A percentile compares a stretch with the other conserved stretches of the same genome.
Evolutionary conservation across 352 stramenopile species (phyloP).

Genomic region (Pythium folliculosum): DNA sequence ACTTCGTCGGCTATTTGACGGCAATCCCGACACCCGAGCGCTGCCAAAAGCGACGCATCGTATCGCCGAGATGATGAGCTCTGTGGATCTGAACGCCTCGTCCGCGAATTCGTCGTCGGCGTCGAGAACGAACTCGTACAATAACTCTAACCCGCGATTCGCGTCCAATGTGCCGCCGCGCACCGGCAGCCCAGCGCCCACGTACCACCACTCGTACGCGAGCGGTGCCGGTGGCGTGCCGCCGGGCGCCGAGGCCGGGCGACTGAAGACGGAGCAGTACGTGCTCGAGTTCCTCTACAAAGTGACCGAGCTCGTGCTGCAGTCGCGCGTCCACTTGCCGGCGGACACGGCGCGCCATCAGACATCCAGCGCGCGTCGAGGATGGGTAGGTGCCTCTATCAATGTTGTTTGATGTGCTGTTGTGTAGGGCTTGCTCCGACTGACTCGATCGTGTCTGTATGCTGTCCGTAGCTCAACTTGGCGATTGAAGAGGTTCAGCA

Average conservation of each 20-base stretch:
- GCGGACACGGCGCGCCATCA: constrained; percentile 40
- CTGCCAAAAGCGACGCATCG: not conserved
- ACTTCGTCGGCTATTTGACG: not conserved
- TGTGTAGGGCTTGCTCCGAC: not conserved
- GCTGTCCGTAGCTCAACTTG: constrained; percentile 61
- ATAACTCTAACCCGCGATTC: constrained; percentile 18
- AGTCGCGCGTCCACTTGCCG: constrained; percentile 77
- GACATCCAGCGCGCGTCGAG: constrained; percentile 47
- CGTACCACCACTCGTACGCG: constrained; percentile 9
- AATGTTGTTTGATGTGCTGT: not conserved
- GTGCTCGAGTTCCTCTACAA: constrained; percentile 88
- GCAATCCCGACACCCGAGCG: not conserved
- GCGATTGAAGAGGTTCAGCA: constrained; percentile 79
- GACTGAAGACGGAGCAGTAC: constrained; percentile 81
- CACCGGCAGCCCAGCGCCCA: constrained; percentile 17
- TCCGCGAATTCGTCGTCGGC: constrained; percentile 21
- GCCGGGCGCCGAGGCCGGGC: constrained; percentile 41
- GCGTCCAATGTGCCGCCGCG: constrained; percentile 1
- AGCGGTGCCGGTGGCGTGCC: constrained; percentile 8
- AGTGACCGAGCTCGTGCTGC: constrained; percentile 76
- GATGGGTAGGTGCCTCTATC: constrained; percentile 42
- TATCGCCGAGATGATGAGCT: constrained; percentile 31
- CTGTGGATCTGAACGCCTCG: constrained; percentile 28
- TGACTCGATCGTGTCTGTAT: not conserved
- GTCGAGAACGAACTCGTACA: constrained; percentile 19